Base-by-base conservation (phyloP, 2,329 filamentous ascomycete species). In the Parafenestella ontariensis region DNA sequence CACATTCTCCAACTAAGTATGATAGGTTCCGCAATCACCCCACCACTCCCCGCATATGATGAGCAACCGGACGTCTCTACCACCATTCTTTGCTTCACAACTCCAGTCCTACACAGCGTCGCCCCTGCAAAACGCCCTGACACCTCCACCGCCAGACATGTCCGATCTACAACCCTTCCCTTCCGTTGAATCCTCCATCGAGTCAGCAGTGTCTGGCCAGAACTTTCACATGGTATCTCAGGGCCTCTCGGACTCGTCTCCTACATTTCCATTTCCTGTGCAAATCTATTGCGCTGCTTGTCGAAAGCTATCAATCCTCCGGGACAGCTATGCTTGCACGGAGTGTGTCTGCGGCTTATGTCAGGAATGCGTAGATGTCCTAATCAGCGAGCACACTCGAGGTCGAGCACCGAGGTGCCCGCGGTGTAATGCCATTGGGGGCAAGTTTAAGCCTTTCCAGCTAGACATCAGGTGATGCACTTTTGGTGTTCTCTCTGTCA, bases 281-380 rank as follows among this genome's bases (percentile, higher is more conserved):
- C 91, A 96, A 72, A 96, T 98, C 37, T 96, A 96, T 73, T 98
- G 94, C 74, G 91, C 93, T 18, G 90, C 89, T 43, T 98, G 94
- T 71, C 87, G 91, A 61, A 86, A 89, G 33, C 82, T 92, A 17
- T 93, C 89, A 46, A 80, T 88, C 10, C 80, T 98, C 23, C 89
- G 87, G 68, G 90, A 94, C 68, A 95, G 91, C 29, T 97, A 92
- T 71, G 94, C 94, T 20, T 98, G 94, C 75, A 96, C 93, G 1
- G 93, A 97, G 76, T 98, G 95, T 75, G 96, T 98, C 60, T 96
- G 92, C 73, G 94, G 93, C 15, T 84, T 98, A 45, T 98, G 95
- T 76, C 87, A 89, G 60, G 87, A 92, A 54, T 98, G 94, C 69
- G 92, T 97, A 53, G 89, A 92, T 68, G 86, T 91, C 29, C 81